These are phyloP conservation scores for Chlamydomonas schloesseri DNA, from an alignment of 139 green algal species.

Conservation along the genomic window DNA sequence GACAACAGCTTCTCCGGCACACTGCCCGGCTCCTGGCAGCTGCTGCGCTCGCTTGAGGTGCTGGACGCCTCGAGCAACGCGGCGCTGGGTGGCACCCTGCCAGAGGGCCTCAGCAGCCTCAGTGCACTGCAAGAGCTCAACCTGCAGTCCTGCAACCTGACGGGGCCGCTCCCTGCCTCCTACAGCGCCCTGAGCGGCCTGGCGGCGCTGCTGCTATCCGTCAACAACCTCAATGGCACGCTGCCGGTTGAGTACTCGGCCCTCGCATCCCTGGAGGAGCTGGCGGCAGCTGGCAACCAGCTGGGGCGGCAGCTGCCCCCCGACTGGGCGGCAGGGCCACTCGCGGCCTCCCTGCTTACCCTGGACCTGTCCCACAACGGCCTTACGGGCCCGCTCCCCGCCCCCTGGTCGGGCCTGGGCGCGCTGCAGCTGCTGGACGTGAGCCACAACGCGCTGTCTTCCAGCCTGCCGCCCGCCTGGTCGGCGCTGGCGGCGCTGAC, in stretches of 20 bases:
- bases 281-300: not conserved
- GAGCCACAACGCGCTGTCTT: conserved; percentile 9
- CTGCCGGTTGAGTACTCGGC: conserved; percentile 39
- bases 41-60: not conserved
- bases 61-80: not conserved
- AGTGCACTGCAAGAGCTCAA: not conserved
- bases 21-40: not conserved
- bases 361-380: conserved; percentile 22
- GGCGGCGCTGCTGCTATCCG: not conserved
- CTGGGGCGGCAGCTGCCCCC: not conserved
- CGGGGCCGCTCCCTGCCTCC: not conserved
- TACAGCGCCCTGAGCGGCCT: not conserved
- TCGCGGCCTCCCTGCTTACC: too few relatives aligned
- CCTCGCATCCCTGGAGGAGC: not conserved
- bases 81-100: conserved; percentile 21
- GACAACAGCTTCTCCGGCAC: not conserved
- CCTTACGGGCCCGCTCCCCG: conserved; percentile 30
- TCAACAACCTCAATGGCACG: conserved; percentile 38
- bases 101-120: not conserved
- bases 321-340: not conserved
- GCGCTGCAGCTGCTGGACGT: conserved; percentile 2
- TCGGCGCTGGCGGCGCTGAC: not conserved
- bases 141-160: not conserved
- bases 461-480: conserved; percentile 19
- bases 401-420: conserved; percentile 11